Evolutionary conservation across 495 filamentous ascomycete genomes (phyloP), one percentile per base, ranked within the genome.

Genomic region (Trichocladium uniseriatum): DNA sequence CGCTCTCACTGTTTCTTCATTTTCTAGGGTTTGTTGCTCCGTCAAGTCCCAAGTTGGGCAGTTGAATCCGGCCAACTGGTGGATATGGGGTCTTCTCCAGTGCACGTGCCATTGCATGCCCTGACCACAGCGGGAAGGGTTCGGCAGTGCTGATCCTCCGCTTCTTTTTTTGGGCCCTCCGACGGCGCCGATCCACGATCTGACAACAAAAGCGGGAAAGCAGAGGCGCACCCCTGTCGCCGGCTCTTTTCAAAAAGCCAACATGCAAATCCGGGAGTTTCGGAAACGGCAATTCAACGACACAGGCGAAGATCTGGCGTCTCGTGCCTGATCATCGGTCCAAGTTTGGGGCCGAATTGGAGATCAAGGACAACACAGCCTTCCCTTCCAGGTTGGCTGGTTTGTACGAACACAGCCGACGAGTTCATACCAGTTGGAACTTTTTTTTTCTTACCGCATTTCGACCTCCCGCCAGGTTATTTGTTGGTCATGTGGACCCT

Each of bases 111-210:
- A 27, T 27, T 4, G 24, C 8, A 27, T 8, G 24, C 24, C 8
- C 24, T 27, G 4, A 27, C 4, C 8, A 8, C 24, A 8, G 24
- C 24, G 24, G 24, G 24, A 3, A 27, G 24, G 24, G 8, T 8
- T 8, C 24, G 24, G 24, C 24, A 36, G 38, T 45, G 51, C 48
- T 49, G 55, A 54, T 58, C 55, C 47, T 45, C 48, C 38, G 15
- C 48, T 27, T 27, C 24, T 27, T 4, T 27, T 27, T 27, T 27
- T 27, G 3, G 24, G 4, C 24, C 24, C 24, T 8, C n/a, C n/a
- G 38, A 7, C 32, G 49, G 5, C 35, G 24, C 41, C 22, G 42
- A 51, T 45, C 49, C 21, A 24, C 15, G 32, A 51, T 51, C 49
- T 44, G 22, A 37, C 11, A 43, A 41, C 39, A 36, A 22, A 40